These are phyloP conservation scores for Cardiospermum halicacabum DNA, from an alignment of 345 rosid species.

Conservation along the genomic window DNA sequence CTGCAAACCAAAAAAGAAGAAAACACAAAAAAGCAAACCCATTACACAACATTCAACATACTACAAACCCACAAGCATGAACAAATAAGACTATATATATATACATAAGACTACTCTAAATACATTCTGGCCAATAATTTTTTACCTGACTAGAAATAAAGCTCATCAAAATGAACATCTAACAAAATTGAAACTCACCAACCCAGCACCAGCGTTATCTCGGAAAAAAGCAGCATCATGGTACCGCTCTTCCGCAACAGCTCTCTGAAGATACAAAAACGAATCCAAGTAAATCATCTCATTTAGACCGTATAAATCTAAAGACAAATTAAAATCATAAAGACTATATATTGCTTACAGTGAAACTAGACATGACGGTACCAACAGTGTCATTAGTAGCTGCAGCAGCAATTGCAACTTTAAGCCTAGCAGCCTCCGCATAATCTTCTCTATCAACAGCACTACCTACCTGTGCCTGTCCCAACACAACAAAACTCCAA, in stretches of 20 bases:
- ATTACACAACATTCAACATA: background rate
- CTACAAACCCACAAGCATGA: background rate
- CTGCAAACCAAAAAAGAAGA: conserved; percentile 31
- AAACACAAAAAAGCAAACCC: background rate
- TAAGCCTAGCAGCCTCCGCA: conserved; percentile 73
- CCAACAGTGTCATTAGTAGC: conserved; percentile 76
- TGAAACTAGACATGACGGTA: conserved; percentile 53
- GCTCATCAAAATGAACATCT: background rate
- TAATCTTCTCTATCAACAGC: conserved; percentile 68
- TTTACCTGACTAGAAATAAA: background rate
- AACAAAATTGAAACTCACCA: conserved; percentile 44
- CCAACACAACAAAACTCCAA: background rate
- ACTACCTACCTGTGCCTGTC: conserved; percentile 59
- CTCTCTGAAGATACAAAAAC: conserved; percentile 46
- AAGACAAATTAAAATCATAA: too few species aligned
- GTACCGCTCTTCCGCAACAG: conserved; percentile 65
- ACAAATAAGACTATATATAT: background rate
- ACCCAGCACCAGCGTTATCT: conserved; percentile 83
- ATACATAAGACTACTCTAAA: background rate
- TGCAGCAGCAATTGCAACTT: conserved; percentile 92
- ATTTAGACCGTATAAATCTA: too few species aligned
- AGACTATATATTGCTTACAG: conserved; percentile 42
- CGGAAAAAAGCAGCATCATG: conserved; percentile 74
- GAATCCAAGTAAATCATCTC: too few species aligned
- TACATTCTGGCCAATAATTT: background rate